Evolutionary conservation across 164 flowering plant genomes (phyloP).

Genomic region (Vitis riparia): DNA sequence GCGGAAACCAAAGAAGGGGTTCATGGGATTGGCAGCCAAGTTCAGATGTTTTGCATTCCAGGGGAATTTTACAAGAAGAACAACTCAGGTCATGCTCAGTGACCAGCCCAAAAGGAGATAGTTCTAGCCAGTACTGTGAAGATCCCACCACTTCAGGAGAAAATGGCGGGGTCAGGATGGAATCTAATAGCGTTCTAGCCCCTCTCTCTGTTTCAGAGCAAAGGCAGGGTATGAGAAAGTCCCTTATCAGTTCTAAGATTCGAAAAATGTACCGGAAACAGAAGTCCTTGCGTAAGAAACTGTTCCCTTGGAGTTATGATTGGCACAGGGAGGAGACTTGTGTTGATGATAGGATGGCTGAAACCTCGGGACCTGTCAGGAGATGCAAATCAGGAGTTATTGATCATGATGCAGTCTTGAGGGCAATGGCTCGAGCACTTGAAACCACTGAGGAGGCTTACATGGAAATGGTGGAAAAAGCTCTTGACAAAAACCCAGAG

Average conservation of each 20-base stretch:
- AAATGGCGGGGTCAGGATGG: conserved; percentile 28
- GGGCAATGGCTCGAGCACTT: conserved; percentile 59
- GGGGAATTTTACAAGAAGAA: conserved; percentile 23
- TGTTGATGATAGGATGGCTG: conserved; percentile 31
- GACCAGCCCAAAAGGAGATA: conserved; percentile 20
- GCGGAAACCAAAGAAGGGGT: conserved; percentile 17
- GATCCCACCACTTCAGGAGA: conserved; percentile 37
- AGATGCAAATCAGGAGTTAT: conserved; percentile 52
- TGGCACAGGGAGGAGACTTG: conserved; percentile 58
- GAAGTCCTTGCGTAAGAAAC: conserved; percentile 60
- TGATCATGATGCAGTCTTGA: conserved; percentile 57
- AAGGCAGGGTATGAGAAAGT: conserved; percentile 32
- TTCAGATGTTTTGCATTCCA: conserved; percentile 15
- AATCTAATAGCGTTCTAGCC: conserved; percentile 12
- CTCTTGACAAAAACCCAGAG: conserved; percentile 55
- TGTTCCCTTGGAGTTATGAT: conserved; percentile 72
- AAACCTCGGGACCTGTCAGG: conserved; percentile 38
- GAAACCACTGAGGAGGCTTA: conserved; percentile 58
- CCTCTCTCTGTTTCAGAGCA: conserved; percentile 27
- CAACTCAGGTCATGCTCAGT: conserved; percentile 19
- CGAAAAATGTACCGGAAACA: conserved; percentile 54
- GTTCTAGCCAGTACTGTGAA: conserved; percentile 23
- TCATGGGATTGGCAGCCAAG: conserved; percentile 17
- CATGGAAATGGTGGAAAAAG: conserved; percentile 59
- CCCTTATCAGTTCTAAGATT: conserved; percentile 43